Evolutionary conservation across 495 filamentous ascomycete genomes (phyloP), one percentile per base, ranked within the genome.

Genomic region (Xylaria intraflava): DNA sequence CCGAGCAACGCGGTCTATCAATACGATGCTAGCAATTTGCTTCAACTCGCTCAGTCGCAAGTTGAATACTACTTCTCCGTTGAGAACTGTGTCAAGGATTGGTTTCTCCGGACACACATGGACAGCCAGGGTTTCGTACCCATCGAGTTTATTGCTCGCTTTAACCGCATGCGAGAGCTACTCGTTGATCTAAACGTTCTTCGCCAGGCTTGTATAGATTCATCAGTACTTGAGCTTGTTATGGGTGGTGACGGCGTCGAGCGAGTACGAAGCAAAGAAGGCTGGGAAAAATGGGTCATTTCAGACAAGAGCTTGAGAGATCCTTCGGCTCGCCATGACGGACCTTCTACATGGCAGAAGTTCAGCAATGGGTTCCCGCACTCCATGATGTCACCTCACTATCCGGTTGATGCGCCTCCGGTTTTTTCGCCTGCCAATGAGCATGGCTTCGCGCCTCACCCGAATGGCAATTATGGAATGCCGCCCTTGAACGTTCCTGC

Each of bases 61-160:
- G 71, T 96, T 70, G 88, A 94, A 60, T 97, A 97, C 71, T 98
- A 97, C 68, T 93, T 98, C 71, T 97, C 91, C 0, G 78, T 95
- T 8, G 90, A 97, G 58, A 97, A 97, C 66, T 80, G 96, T 50
- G 92, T 88, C 80, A 97, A 95, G 70, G 93, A 98, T 62, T 78
- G 85, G 59, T 97, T 83, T 69, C 78, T 98, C 26, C 84, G 93
- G 27, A 83, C 82, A 55, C 85, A 89, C 48, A 96, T 98, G 94
- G 92, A 98, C 64, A 86, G 83, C 2, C 85, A 96, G 67, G 93
- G 93, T 8, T 98, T 87, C 65, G 90, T 96, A n/a, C 81, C 78
- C 47, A 67, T 98, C 49, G 68, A 67, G 23, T 74, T 95, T 39
- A 83, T 98, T 55, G 84, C 88, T 8, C 74, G 70, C 36, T 98